These are phyloP conservation scores for Venturia aucupariae DNA, from an alignment of 2,329 filamentous ascomycete species.

Conservation along the genomic window DNA sequence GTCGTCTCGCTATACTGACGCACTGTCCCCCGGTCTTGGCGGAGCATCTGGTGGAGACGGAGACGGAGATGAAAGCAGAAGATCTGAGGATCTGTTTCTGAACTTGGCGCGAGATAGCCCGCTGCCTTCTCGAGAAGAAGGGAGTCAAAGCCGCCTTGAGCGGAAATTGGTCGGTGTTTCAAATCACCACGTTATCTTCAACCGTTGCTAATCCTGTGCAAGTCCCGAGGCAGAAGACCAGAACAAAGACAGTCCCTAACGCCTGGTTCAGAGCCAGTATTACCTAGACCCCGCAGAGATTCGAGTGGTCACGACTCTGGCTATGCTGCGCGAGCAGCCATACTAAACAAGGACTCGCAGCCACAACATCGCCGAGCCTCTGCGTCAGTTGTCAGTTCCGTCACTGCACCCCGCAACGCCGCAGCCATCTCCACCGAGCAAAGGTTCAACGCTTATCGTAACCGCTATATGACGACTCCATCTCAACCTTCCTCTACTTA, in stretches of 20 bases:
- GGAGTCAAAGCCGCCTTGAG: slow-evolving; percentile 23
- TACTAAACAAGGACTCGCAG: neutral
- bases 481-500: slow-evolving; percentile 19
- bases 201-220: neutral
- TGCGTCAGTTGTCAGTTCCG: neutral
- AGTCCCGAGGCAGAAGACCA: slow-evolving; percentile 11
- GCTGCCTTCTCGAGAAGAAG: slow-evolving; percentile 21
- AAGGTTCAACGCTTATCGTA: slow-evolving; percentile 14
- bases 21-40: neutral
- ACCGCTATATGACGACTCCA: slow-evolving; percentile 8
- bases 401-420: neutral
- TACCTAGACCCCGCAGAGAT: slow-evolving; percentile 8
- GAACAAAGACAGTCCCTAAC: slow-evolving; percentile 7
- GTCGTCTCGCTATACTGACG: slow-evolving; percentile 9
- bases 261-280: neutral
- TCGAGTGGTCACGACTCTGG: slow-evolving; percentile 14
- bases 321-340: slow-evolving; percentile 2
- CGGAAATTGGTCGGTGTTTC: slow-evolving; percentile 23
- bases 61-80: slow-evolving; percentile 7
- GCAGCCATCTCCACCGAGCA: slow-evolving; percentile 7
- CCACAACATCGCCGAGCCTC: slow-evolving; percentile 11
- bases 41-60: slow-evolving; percentile 1
- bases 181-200: neutral
- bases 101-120: slow-evolving; percentile 32
- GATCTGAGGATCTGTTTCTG: slow-evolving; percentile 32